phyloP scores from a whole-genome alignment of 139 green algal genomes.

The Chlamydomonas applanata region DNA sequence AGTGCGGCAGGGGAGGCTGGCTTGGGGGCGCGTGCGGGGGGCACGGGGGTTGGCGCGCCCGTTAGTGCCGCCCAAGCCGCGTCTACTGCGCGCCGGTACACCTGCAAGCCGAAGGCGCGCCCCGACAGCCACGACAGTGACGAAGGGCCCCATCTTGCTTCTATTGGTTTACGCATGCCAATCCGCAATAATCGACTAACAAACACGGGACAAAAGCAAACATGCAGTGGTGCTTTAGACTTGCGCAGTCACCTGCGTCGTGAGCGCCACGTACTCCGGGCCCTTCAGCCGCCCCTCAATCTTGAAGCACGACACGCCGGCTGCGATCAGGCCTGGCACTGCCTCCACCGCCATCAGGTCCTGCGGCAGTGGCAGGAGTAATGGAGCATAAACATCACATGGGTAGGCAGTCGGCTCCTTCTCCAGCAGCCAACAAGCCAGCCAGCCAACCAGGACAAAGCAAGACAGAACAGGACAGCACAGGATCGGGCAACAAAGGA shows the following conservation, averaged over 20 bases:
- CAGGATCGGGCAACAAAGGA: constrained; percentile 20
- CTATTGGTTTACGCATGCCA: too few relatives aligned
- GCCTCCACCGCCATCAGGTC: constrained; percentile 73
- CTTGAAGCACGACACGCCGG: constrained; percentile 82
- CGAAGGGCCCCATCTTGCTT: too few relatives aligned
- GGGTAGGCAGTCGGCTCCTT: too few relatives aligned
- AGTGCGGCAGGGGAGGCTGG: neutral
- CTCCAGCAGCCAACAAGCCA: too few relatives aligned
- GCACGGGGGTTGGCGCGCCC: neutral
- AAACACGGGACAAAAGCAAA: neutral
- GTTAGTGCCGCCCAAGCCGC: constrained; percentile 53
- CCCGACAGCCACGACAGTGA: too few relatives aligned
- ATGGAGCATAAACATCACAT: neutral
- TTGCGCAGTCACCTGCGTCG: constrained; percentile 34
- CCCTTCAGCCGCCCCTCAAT: constrained; percentile 87
- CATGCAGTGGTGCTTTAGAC: too few relatives aligned
- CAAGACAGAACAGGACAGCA: too few relatives aligned
- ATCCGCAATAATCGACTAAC: neutral
- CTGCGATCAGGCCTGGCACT: constrained; percentile 69
- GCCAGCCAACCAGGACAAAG: too few relatives aligned
- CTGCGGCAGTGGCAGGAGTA: constrained; percentile 23
- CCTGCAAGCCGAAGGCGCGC: constrained; percentile 7
- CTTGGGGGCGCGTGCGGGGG: neutral
- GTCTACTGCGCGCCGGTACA: constrained; percentile 67
- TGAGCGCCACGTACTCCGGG: constrained; percentile 83